Evolutionary conservation across 2,329 filamentous ascomycete genomes (phyloP).

Genomic region (Ascosphaera aggregata): DNA sequence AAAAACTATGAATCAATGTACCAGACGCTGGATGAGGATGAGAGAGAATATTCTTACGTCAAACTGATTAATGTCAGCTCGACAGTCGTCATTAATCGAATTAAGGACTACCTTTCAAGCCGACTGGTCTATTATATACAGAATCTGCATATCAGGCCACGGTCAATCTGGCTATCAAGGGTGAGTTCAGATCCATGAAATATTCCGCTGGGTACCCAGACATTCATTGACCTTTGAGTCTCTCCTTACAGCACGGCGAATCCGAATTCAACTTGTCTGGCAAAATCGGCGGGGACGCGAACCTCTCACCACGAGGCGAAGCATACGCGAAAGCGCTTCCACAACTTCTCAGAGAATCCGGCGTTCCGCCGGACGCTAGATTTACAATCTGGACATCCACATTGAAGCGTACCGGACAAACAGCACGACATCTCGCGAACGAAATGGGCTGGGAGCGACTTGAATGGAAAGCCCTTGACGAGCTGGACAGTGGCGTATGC

Average conservation of each 20-base stretch:
- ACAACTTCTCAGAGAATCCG: slow-evolving; percentile 60
- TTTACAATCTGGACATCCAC: slow-evolving; percentile 57
- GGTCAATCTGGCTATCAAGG: slow-evolving; percentile 88
- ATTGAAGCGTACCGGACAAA: slow-evolving; percentile 69
- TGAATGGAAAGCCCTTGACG: slow-evolving; percentile 96
- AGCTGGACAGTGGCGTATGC: slow-evolving; percentile 89
- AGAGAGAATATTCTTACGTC: slow-evolving; percentile 74
- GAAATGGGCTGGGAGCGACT: slow-evolving; percentile 62
- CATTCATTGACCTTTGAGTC: not conserved
- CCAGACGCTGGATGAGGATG: slow-evolving; percentile 74
- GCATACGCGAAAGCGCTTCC: slow-evolving; percentile 71
- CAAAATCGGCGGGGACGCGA: slow-evolving; percentile 78
- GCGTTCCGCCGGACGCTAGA: slow-evolving; percentile 42
- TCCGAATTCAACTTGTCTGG: slow-evolving; percentile 79
- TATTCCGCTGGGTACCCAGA: not conserved
- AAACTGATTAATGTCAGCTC: slow-evolving; percentile 94
- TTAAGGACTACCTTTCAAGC: slow-evolving; percentile 90
- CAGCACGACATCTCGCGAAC: slow-evolving; percentile 55
- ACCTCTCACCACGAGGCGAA: slow-evolving; percentile 66
- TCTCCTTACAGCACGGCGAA: slow-evolving; percentile 52
- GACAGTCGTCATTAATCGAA: slow-evolving; percentile 93
- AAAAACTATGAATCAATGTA: slow-evolving; percentile 96
- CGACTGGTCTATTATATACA: slow-evolving; percentile 95
- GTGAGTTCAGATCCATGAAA: slow-evolving; percentile 26
- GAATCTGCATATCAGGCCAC: slow-evolving; percentile 91